Base-by-base conservation (phyloP, 768 basidiomycete species). In the Auricularia sp. region DNA sequence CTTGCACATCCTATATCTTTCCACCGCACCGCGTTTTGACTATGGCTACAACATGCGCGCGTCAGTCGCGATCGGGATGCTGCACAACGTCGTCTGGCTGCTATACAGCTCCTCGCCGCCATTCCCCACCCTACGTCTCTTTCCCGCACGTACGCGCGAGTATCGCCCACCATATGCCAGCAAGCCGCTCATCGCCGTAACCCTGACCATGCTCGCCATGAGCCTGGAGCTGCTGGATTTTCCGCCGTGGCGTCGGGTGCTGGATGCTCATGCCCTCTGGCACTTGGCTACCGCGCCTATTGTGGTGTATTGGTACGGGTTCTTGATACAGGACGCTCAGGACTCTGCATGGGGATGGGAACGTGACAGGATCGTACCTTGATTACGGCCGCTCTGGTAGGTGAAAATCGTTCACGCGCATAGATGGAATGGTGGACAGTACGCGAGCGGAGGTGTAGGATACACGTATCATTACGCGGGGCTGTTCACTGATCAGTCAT, bases 221-320 rank as follows among this genome's bases (percentile, higher is more conserved):
- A 77, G 79, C 1, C 80, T 99, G 36, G 96, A 99, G 71, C 72
- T 99, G 3, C 85, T 96, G 67, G 96, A 99, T 72, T 98, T 98
- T 70, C 84, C 93, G 0, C 91, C 93, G 0, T 80, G 86, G 74
- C 71, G 72, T n/a, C 74, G 93, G 39, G 73, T 85, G 6, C 78
- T 98, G 21, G 96, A 98, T 71, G 93, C 95, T 0, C 97, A 98
- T 73, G 81, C 93, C 2, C 75, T 98, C 16, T 98, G 96, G 97
- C 96, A 99, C 74, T 77, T 90, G 7, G 81, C 84, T 3, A 99
- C 96, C 0, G 87, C 83, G 0, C 87, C 88, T 0, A 83, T 98
- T 36, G 84, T 86, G 3, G 71, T 81, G 59, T 78, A 83, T 58
- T 98, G 96, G 94, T 98, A 96, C 70, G 77, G 81, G n/a, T 95